phyloP scores from a whole-genome alignment of 1,139 yeast species.

The Yamadazyma triangularis region DNA sequence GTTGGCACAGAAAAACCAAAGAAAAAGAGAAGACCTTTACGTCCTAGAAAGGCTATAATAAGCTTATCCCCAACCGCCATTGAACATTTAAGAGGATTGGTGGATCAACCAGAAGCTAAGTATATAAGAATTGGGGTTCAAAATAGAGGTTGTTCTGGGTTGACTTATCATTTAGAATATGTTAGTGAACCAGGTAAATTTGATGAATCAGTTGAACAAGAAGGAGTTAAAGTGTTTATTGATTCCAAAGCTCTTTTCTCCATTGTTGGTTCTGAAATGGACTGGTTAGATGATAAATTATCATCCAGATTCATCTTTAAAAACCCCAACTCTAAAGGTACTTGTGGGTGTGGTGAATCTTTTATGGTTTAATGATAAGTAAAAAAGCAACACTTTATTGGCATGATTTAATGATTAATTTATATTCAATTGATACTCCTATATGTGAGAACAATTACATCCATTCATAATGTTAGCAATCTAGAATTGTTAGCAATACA shows the following conservation, averaged over 20 bases:
- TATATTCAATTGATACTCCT: too few relatives aligned
- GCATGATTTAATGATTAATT: too few relatives aligned
- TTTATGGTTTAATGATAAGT: constrained; percentile 90
- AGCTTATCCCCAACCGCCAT: constrained; percentile 73
- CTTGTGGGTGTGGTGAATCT: constrained; percentile 98
- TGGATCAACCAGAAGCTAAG: constrained; percentile 82
- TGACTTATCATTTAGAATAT: constrained; percentile 86
- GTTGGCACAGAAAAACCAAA: constrained; percentile 4
- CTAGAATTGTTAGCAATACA: too few relatives aligned
- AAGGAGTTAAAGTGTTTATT: constrained; percentile 86
- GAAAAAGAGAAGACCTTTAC: constrained; percentile 61
- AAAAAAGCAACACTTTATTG: too few relatives aligned
- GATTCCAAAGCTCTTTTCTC: constrained; percentile 95
- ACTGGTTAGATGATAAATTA: constrained; percentile 92
- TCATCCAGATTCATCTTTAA: constrained; percentile 85
- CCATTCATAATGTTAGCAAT: too few relatives aligned
- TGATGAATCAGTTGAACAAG: constrained; percentile 89
- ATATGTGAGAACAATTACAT: too few relatives aligned
- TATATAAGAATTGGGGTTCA: constrained; percentile 89
- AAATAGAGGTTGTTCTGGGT: constrained; percentile 94
- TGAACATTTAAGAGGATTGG: constrained; percentile 58
- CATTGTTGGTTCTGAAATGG: constrained; percentile 97
- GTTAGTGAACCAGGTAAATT: constrained; percentile 87
- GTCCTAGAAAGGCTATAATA: constrained; percentile 84
- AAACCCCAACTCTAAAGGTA: constrained; percentile 95